Evolutionary conservation across 2,329 filamentous ascomycete species (phyloP), one percentile per base, ranked within the genome.

Genomic region (Diaporthe ampelina): DNA sequence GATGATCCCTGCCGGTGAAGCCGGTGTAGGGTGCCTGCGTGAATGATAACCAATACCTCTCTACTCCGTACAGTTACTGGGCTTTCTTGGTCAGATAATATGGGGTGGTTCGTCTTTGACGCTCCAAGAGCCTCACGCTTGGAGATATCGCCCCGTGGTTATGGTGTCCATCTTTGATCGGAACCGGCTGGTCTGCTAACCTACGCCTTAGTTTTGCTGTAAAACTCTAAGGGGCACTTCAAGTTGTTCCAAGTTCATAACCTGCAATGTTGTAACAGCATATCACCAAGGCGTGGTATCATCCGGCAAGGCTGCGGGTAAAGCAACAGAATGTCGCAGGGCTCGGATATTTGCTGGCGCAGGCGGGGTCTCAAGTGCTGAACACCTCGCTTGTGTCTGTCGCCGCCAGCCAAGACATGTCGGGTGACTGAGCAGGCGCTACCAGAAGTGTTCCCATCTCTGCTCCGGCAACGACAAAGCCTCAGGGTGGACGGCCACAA

Each of bases 1-100:
- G 50, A 50, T 11, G 29, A 52, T 52, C 63, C 63, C 63, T 67
- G 63, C 61, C 13, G 29, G 29, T 48, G 13, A 63, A 40, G 37
- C 58, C 57, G 35, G 57, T 43, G 43, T 26, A 50, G 10, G 61
- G 19, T 35, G 29, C 43, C 43, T 3, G 43, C 7, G 19, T 43
- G 35, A 4, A 43, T 37, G 37, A 37, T 37, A 32, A 24, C 45
- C 37, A 21, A 40, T 29, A 32, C 59, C 43, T 32, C 21, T 35
- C n/a, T n/a, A n/a, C n/a, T n/a, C n/a, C n/a, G 17, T 4, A 37
- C 26, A 32, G 29, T 32, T 32, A 7, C 29, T 32, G 29, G 29
- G 43, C 24, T 26, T 35, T 35, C 43, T 19, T 24, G 29, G 19
- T 24, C 45, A 52, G 61, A 26, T 10, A 10, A 50, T 35, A 67